Conservation (phyloP, 1,284 basidiomycete species). For the Ceratobasidium sp. region DNA sequence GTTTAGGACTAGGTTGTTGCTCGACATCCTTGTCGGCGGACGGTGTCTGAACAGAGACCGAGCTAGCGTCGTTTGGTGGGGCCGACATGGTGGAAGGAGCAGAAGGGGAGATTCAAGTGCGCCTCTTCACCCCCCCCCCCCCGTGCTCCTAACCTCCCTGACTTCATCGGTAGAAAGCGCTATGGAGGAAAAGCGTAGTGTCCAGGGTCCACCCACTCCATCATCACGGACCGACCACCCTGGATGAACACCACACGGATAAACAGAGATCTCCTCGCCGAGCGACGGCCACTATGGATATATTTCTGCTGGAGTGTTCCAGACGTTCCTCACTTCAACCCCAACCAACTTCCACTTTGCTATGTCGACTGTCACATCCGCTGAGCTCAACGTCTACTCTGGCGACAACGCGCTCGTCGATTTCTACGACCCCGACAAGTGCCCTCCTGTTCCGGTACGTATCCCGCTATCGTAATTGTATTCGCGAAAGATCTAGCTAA, state of each 20-base stretch:
- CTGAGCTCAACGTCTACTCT: conserved; percentile 38
- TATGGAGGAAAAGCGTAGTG: conserved; percentile 18
- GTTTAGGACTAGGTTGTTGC: not conserved
- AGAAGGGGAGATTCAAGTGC: not conserved
- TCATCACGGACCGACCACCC: not conserved
- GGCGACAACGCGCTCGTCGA: conserved; percentile 40
- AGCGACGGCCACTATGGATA: conserved; percentile 7
- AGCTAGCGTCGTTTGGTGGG: not conserved
- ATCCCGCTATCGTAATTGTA: not conserved
- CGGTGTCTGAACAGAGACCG: not conserved
- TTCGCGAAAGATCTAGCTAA: not conserved
- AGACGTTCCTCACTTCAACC: not conserved
- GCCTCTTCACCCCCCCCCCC: not conserved
- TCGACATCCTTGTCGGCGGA: conserved; percentile 8
- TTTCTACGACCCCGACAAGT: conserved; percentile 43
- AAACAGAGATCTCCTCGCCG: not conserved
- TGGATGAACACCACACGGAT: not conserved
- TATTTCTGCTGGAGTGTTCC: not conserved
- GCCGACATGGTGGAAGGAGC: not conserved
- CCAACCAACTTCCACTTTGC: not conserved
- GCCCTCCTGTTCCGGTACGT: conserved; percentile 36
- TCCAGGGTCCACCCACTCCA: not conserved
- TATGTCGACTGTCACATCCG: conserved; percentile 7
- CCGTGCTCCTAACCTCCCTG: not conserved
- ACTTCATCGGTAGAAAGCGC: no score